Evolutionary conservation across 768 basidiomycete species (phyloP).

Genomic region (Suillus paluster): DNA sequence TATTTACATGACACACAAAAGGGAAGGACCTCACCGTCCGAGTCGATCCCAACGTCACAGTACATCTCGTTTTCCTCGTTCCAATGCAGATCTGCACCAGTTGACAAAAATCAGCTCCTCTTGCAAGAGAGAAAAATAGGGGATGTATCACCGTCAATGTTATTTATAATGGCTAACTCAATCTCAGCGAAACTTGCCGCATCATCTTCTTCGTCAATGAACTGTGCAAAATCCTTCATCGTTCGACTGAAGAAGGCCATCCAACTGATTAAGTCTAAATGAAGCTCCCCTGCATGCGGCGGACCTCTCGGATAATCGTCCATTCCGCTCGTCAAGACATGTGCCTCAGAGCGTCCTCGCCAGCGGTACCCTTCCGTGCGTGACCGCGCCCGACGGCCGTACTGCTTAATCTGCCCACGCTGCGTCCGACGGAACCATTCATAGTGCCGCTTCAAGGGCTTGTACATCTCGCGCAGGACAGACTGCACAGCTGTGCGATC

Average conservation of each 20-base stretch:
- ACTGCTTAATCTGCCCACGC: constrained; percentile 92
- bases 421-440: constrained; percentile 97
- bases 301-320: constrained; percentile 95
- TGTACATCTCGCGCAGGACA: constrained; percentile 74
- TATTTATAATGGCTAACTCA: constrained; percentile 79
- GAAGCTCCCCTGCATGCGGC: constrained; percentile 89
- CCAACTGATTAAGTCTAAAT: constrained; percentile 94
- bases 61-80: constrained; percentile 89
- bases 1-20: constrained; percentile 6
- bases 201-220: constrained; percentile 87
- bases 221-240: constrained; percentile 89
- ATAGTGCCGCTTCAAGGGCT: constrained; percentile 86
- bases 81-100: constrained; percentile 84
- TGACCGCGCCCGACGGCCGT: constrained; percentile 82
- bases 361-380: constrained; percentile 91
- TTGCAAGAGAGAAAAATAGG: constrained; percentile 10
- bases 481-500: background rate
- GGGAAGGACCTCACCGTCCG: constrained; percentile 62
- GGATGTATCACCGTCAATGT: constrained; percentile 74
- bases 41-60: constrained; percentile 85
- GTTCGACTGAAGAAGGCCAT: constrained; percentile 95
- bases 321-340: constrained; percentile 93
- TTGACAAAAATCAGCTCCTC: background rate
- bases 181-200: constrained; percentile 74
- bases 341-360: constrained; percentile 85